phyloP scores from a whole-genome alignment of 179 eudicot species.

The Beta corolliflora region DNA sequence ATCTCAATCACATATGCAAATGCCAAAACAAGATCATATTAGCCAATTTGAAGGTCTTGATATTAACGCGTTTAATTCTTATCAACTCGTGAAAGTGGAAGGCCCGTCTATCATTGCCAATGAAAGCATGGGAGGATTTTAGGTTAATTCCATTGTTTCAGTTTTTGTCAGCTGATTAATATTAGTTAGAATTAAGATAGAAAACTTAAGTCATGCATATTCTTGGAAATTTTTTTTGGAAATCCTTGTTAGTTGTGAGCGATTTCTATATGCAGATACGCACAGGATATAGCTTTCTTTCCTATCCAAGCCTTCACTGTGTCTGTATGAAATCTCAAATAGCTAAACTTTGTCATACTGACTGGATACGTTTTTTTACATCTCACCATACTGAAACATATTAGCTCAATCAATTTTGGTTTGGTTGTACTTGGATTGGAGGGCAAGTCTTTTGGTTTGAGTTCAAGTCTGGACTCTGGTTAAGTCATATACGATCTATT shows the following conservation, averaged over 20 bases:
- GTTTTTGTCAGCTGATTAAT: not conserved
- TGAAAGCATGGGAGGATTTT: slow-evolving; percentile 58
- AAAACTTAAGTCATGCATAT: not conserved
- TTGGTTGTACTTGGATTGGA: no score
- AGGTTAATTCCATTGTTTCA: slow-evolving; percentile 12
- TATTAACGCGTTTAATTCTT: slow-evolving; percentile 45
- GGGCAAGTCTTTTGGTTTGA: no score
- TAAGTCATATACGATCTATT: no score
- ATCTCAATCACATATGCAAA: slow-evolving; percentile 34
- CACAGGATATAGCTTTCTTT: not conserved
- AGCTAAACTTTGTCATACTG: not conserved
- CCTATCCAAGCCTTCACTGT: slow-evolving; percentile 7
- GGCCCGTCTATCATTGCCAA: slow-evolving; percentile 52
- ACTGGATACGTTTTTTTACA: no score
- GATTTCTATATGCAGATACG: no score
- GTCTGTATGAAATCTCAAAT: slow-evolving; percentile 21
- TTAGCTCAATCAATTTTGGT: not conserved
- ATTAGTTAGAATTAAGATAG: not conserved
- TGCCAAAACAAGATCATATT: slow-evolving; percentile 51
- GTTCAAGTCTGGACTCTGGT: no score
- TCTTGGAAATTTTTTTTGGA: not conserved
- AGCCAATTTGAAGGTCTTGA: slow-evolving; percentile 63
- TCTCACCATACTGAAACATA: not conserved
- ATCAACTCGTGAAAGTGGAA: slow-evolving; percentile 51
- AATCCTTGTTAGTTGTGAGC: not conserved